A percentile compares a stretch with the other conserved stretches of the same genome.
Evolutionary conservation across 495 filamentous ascomycete genomes (phyloP).

Genomic region (Talaromyces ruber): DNA sequence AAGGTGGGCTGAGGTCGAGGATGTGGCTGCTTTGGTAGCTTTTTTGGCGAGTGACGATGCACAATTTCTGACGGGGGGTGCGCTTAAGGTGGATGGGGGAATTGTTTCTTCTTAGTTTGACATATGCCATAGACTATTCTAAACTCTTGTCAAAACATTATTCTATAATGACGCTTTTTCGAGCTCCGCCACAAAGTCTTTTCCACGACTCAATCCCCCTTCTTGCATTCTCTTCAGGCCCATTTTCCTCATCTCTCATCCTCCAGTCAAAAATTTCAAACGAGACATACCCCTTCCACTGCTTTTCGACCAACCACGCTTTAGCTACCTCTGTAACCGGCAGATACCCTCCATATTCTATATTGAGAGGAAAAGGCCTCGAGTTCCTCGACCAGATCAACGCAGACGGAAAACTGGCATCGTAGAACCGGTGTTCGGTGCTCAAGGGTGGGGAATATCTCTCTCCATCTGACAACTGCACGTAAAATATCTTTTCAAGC

Average conservation of each 20-base stretch:
- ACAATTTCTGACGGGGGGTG: conserved; percentile 11
- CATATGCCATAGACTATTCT: background rate
- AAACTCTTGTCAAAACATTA: background rate
- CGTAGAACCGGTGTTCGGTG: conserved; percentile 51
- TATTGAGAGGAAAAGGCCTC: conserved; percentile 60
- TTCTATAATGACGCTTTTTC: background rate
- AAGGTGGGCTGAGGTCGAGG: conserved; percentile 13
- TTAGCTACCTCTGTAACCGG: conserved; percentile 32
- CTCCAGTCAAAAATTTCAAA: conserved; percentile 64
- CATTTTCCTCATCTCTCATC: conserved; percentile 41
- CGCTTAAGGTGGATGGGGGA: conserved; percentile 12
- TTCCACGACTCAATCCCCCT: conserved; percentile 19
- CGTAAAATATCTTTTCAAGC: conserved; percentile 58
- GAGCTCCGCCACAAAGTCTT: conserved; percentile 9
- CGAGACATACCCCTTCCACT: conserved; percentile 62
- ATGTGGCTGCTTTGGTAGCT: conserved; percentile 12
- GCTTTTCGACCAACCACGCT: conserved; percentile 52
- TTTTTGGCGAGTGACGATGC: conserved; percentile 13
- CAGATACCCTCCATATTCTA: conserved; percentile 54
- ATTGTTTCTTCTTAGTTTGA: conserved; percentile 5
- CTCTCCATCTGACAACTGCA: conserved; percentile 68
- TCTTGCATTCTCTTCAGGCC: conserved; percentile 11
- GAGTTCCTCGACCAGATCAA: conserved; percentile 76
- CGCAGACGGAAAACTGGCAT: conserved; percentile 49
- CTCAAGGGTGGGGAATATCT: conserved; percentile 49